These are phyloP conservation scores for Eimeria brunetti DNA, from an alignment of 169 alveolate genomes.

Conservation along the genomic window DNA sequence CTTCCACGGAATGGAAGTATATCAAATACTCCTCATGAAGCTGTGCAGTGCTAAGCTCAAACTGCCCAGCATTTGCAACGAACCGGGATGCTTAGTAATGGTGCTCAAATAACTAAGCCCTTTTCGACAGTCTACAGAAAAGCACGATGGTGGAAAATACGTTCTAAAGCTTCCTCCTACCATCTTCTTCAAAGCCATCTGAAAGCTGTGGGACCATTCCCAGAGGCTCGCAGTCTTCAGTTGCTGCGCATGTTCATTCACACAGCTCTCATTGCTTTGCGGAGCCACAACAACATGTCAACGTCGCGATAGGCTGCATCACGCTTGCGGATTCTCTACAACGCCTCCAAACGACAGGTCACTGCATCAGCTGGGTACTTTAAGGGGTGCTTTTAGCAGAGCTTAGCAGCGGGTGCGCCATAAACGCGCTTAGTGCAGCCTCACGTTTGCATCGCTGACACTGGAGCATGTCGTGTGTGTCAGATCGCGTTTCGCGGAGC, in stretches of 20 bases:
- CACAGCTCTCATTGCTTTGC: neutral
- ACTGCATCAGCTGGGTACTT: neutral
- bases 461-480: conserved; percentile 87
- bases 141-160: neutral
- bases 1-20: neutral
- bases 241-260: neutral
- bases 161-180: neutral
- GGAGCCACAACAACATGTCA: neutral
- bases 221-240: conserved; percentile 28
- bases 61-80: neutral
- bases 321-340: neutral
- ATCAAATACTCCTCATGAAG: neutral
- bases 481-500: conserved; percentile 84
- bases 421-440: neutral
- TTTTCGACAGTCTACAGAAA: neutral
- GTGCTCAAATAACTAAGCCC: neutral
- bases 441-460: conserved; percentile 83
- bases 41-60: neutral
- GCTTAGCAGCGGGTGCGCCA: neutral
- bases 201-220: conserved; percentile 62
- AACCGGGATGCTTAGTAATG: neutral
- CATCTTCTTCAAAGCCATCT: conserved; percentile 74
- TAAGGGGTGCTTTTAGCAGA: neutral
- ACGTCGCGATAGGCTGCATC: neutral
- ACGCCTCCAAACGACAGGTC: neutral